These are phyloP conservation scores for Ophiostoma montium DNA, from an alignment of 2,329 filamentous ascomycete species.

Conservation along the genomic window DNA sequence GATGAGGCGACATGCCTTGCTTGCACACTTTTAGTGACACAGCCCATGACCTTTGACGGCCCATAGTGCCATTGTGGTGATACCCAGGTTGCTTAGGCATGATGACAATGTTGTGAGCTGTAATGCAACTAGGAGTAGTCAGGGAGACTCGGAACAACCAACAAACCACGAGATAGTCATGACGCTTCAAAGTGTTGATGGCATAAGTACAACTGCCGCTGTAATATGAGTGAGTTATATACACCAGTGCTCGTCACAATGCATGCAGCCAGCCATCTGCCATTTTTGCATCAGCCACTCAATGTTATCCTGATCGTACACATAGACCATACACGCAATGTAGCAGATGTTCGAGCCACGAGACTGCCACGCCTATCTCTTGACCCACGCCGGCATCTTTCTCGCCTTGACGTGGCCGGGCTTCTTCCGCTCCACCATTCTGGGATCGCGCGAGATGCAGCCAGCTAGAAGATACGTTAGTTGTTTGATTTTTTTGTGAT, in stretches of 20 bases:
- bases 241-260: background rate
- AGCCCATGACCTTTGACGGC: too few relatives aligned
- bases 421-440: constrained; percentile 96
- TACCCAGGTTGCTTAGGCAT: too few relatives aligned
- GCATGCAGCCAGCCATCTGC: background rate
- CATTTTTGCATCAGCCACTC: constrained; percentile 1
- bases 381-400: constrained; percentile 98
- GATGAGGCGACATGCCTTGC: too few relatives aligned
- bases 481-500: background rate
- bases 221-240: background rate
- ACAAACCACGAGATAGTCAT: too few relatives aligned
- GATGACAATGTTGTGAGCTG: too few relatives aligned
- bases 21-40: too few relatives aligned
- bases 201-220: too few relatives aligned
- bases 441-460: constrained; percentile 78
- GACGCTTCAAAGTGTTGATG: too few relatives aligned
- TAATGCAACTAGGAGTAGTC: too few relatives aligned
- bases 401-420: constrained; percentile 88
- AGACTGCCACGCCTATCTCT: constrained; percentile 36
- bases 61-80: too few relatives aligned
- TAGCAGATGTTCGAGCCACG: background rate
- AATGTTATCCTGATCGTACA: constrained; percentile 8
- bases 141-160: too few relatives aligned
- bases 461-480: constrained; percentile 53
- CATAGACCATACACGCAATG: background rate